Conservation (phyloP, 2,329 filamentous ascomycete genomes). For the Setomelanomma holmii region DNA sequence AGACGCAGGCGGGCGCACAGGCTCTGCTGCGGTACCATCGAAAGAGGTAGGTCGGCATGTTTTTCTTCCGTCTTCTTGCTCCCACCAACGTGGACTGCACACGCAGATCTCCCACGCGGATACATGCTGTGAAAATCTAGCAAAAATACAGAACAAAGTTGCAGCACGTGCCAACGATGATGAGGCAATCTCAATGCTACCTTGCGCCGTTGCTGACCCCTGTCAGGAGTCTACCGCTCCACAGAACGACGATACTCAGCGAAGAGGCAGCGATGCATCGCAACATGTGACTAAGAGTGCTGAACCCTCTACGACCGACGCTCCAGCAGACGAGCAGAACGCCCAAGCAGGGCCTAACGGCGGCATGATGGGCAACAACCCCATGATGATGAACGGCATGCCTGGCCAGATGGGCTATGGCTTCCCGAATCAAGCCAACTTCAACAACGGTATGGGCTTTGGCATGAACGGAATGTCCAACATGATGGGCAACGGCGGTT, state of each 20-base stretch:
- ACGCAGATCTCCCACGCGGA: constrained; percentile 8
- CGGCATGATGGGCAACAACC: constrained; percentile 27
- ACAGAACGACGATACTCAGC: constrained; percentile 16
- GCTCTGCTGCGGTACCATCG: constrained; percentile 24
- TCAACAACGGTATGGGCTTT: constrained; percentile 66
- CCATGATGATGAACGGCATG: constrained; percentile 38
- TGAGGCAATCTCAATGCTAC: constrained; percentile 12
- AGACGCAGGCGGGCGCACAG: constrained; percentile 20
- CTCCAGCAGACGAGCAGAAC: constrained; percentile 23
- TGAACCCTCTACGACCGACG: constrained; percentile 26
- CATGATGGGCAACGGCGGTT: constrained; percentile 64
- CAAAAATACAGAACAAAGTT: constrained; percentile 27
- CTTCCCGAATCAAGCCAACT: constrained; percentile 55
- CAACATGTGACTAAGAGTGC: constrained; percentile 22
- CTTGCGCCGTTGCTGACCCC: constrained; percentile 20
- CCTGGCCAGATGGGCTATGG: constrained; percentile 49
- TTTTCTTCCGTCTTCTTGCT: constrained; percentile 2
- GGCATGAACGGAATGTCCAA: constrained; percentile 52
- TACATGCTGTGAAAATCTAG: constrained; percentile 9
- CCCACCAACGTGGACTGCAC: constrained; percentile 5
- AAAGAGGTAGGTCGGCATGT: constrained; percentile 33
- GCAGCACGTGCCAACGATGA: constrained; percentile 29
- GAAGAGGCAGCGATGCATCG: constrained; percentile 23
- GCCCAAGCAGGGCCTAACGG: constrained; percentile 22
- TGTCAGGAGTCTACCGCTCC: constrained; percentile 21